These are phyloP conservation scores for Monascus purpureus DNA, from an alignment of 495 filamentous ascomycete genomes.

Conservation along the genomic window DNA sequence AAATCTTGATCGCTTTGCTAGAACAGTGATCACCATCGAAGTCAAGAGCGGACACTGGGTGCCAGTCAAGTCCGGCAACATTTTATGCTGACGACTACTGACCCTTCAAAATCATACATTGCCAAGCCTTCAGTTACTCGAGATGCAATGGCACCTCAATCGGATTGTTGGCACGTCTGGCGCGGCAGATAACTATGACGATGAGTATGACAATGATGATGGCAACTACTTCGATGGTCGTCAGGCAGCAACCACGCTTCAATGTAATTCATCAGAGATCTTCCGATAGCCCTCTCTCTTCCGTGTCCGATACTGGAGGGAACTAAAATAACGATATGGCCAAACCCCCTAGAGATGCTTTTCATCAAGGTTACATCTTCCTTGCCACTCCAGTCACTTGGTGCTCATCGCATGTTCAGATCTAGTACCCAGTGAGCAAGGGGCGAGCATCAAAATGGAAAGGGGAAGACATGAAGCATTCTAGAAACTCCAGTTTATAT, in stretches of 20 bases:
- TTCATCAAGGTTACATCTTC: too few relatives aligned
- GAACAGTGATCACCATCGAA: background rate
- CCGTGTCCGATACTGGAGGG: too few relatives aligned
- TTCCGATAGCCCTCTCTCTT: too few relatives aligned
- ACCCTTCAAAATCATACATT: background rate
- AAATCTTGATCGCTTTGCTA: background rate
- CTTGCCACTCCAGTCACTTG: too few relatives aligned
- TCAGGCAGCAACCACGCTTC: background rate
- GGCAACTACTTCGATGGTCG: background rate
- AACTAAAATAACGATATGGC: too few relatives aligned
- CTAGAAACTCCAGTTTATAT: too few relatives aligned
- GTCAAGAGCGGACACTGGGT: background rate
- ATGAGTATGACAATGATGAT: background rate
- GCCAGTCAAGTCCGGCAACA: background rate
- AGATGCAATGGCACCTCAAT: background rate
- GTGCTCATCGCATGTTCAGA: too few relatives aligned
- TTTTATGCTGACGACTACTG: background rate
- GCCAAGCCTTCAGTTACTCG: background rate
- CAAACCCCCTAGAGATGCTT: too few relatives aligned
- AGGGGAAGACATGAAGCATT: too few relatives aligned
- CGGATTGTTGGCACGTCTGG: background rate
- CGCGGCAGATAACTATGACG: slow-evolving; percentile 2
- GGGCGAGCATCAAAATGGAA: too few relatives aligned
- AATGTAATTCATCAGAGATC: too few relatives aligned
- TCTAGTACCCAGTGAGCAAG: too few relatives aligned